Evolutionary conservation across 1,284 basidiomycete species (phyloP).

Genomic region (Rhodotorula glutinis): DNA sequence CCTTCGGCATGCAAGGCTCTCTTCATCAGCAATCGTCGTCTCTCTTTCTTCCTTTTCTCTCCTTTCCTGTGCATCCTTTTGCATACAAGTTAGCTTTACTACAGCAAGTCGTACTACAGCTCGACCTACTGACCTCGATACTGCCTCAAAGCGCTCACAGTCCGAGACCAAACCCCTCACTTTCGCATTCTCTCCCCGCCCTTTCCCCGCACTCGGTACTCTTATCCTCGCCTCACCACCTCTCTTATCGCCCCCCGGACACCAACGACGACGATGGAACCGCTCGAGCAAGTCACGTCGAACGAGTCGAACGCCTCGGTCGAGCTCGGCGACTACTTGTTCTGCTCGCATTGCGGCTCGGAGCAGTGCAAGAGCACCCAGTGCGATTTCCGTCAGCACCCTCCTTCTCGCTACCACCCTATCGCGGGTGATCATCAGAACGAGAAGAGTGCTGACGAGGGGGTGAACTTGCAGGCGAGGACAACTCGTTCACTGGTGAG

Average conservation of each 20-base stretch:
- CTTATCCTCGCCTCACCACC: neutral
- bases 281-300: slow-evolving; percentile 23
- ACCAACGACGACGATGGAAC: slow-evolving; percentile 3
- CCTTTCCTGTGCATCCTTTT: neutral
- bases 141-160: no score
- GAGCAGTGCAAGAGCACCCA: slow-evolving; percentile 23
- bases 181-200: no score
- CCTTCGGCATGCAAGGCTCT: neutral
- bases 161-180: neutral
- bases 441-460: neutral
- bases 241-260: neutral
- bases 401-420: no score
- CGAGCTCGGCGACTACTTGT: slow-evolving; percentile 29
- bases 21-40: neutral
- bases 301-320: slow-evolving; percentile 24
- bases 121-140: neutral
- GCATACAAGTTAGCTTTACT: no score
- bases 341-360: slow-evolving; percentile 22
- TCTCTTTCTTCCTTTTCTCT: neutral
- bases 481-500: slow-evolving; percentile 31
- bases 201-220: neutral
- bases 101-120: no score
- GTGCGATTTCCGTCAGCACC: slow-evolving; percentile 16
- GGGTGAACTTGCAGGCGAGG: slow-evolving; percentile 17
- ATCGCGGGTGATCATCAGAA: no score